phyloP scores from a whole-genome alignment of 306 rosid species.

The Sesbania bispinosa region DNA sequence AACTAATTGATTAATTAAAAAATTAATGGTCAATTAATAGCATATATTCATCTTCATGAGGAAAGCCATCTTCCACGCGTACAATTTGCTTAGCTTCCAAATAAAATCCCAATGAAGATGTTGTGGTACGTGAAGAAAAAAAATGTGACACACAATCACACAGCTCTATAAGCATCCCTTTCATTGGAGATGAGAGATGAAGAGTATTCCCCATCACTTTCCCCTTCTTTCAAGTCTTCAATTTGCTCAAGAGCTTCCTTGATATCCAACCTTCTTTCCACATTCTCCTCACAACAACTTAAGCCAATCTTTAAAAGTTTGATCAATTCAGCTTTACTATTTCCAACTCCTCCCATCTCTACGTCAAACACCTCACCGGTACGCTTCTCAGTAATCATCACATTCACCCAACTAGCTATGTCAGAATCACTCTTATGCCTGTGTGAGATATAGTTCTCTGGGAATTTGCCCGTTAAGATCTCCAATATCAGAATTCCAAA shows the following conservation, averaged over 20 bases:
- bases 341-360: conserved; percentile 58
- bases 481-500: conserved; percentile 79
- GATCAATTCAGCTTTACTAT: conserved; percentile 58
- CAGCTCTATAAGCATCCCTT: conserved; percentile 40
- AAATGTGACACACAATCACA: conserved; percentile 25
- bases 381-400: conserved; percentile 66
- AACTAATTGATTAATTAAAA: background rate
- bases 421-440: conserved; percentile 47
- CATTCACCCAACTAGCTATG: conserved; percentile 77
- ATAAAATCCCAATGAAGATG: background rate
- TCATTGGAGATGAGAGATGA: conserved; percentile 28
- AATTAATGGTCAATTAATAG: conserved; percentile 21
- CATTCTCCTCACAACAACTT: conserved; percentile 89
- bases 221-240: conserved; percentile 51
- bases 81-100: conserved; percentile 19
- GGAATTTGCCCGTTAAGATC: conserved; percentile 76
- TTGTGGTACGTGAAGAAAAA: no score
- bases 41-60: conserved; percentile 25
- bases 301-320: conserved; percentile 82
- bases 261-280: conserved; percentile 71
- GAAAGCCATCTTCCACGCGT: conserved; percentile 8
- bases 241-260: conserved; percentile 57
- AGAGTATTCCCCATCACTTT: conserved; percentile 31
- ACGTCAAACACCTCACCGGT: conserved; percentile 62
- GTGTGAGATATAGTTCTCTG: conserved; percentile 73